phyloP scores from a whole-genome alignment of 2,329 filamentous ascomycete species.

The Hypoxylon sp. region DNA sequence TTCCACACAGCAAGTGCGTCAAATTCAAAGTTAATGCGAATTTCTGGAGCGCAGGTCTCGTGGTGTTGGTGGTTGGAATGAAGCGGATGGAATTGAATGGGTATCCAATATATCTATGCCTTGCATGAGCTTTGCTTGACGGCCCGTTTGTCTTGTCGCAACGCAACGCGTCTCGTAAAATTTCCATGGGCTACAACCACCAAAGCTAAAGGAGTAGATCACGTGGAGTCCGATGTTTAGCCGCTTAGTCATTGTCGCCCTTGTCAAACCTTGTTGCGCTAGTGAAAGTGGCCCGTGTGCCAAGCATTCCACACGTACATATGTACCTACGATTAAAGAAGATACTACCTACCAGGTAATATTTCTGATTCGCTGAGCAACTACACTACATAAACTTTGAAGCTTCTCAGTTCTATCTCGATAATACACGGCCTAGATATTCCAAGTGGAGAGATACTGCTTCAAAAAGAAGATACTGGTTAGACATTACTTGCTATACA shows the following conservation, averaged over 20 bases:
- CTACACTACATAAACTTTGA: too few species aligned
- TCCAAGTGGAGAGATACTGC: neutral
- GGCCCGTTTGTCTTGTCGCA: slow-evolving; percentile 37
- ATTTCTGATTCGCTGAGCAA: too few species aligned
- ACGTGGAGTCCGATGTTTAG: slow-evolving; percentile 25
- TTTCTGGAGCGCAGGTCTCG: neutral
- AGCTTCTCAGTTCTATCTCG: too few species aligned
- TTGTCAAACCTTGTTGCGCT: neutral
- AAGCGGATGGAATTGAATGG: slow-evolving; percentile 22
- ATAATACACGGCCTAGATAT: too few species aligned
- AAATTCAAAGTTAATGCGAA: neutral
- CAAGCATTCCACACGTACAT: too few species aligned
- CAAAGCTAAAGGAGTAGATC: slow-evolving; percentile 24
- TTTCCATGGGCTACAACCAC: slow-evolving; percentile 23
- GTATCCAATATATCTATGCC: slow-evolving; percentile 20
- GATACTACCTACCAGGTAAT: too few species aligned
- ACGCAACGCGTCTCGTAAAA: slow-evolving; percentile 40
- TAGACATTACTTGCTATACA: slow-evolving; percentile 41
- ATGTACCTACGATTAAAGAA: too few species aligned
- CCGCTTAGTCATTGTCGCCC: neutral
- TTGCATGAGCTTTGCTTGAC: slow-evolving; percentile 36
- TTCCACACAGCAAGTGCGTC: neutral
- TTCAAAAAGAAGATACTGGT: slow-evolving; percentile 6
- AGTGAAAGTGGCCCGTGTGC: neutral
- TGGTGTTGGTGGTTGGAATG: slow-evolving; percentile 25